Conservation (phyloP, 306 rosid species). For the Gynostemma pentaphyllum region DNA sequence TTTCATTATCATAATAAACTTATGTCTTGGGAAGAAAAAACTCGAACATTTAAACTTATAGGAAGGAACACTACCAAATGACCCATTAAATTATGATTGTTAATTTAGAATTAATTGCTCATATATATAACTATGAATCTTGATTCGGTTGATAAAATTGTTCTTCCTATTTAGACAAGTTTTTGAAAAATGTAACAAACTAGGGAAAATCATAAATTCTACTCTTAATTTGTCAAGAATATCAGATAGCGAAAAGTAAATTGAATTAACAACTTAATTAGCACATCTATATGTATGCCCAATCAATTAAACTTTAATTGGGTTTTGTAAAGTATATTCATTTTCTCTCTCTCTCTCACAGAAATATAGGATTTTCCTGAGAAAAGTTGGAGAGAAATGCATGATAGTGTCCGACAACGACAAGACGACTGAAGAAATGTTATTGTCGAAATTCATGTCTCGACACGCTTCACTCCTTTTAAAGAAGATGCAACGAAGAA, state of each 20-base stretch:
- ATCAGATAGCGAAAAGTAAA: background rate
- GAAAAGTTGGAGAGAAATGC: conserved; percentile 11
- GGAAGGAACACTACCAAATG: background rate
- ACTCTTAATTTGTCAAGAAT: background rate
- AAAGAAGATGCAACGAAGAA: background rate
- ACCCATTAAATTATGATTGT: too few species aligned
- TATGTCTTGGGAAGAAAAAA: too few species aligned
- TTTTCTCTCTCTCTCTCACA: background rate
- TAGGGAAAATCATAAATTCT: background rate
- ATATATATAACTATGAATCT: background rate
- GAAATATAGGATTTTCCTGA: conserved; percentile 9
- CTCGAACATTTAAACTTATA: too few species aligned
- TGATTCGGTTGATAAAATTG: background rate
- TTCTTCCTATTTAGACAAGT: conserved; percentile 2
- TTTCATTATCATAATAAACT: background rate
- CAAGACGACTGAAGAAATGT: conserved; percentile 1
- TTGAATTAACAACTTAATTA: background rate
- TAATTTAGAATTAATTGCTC: too few species aligned
- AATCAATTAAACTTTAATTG: background rate
- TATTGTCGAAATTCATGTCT: conserved; percentile 3
- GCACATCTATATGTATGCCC: background rate
- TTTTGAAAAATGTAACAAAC: background rate
- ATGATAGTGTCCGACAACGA: background rate
- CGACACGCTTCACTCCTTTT: background rate
- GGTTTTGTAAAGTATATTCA: background rate